phyloP scores from a whole-genome alignment of 495 filamentous ascomycete species.

The Tuber calosporum region DNA sequence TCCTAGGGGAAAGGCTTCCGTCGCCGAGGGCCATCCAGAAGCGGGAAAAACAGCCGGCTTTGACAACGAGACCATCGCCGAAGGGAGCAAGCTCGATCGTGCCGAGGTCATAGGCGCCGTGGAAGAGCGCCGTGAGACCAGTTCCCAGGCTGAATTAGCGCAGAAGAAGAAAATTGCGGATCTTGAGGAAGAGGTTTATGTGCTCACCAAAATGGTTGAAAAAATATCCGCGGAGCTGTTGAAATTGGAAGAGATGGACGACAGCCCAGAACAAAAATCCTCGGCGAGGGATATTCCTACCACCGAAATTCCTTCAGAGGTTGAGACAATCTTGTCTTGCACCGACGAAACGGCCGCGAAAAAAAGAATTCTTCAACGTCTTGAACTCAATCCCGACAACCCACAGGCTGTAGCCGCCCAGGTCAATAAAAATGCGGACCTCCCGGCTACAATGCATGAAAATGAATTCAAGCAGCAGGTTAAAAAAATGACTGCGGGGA shows the following conservation, averaged over 20 bases:
- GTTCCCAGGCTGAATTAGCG: neutral
- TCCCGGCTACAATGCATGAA: neutral
- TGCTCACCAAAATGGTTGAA: neutral
- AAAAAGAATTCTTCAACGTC: neutral
- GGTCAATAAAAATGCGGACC: neutral
- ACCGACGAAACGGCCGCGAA: neutral
- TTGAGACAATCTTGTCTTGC: neutral
- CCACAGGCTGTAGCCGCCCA: neutral
- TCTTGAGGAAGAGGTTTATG: neutral
- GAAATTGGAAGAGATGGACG: neutral
- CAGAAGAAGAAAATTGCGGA: neutral
- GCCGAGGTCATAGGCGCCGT: neutral
- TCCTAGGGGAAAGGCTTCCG: neutral
- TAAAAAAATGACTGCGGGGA: neutral
- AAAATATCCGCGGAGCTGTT: neutral
- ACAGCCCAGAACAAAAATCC: neutral
- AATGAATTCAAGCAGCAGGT: neutral
- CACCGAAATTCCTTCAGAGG: neutral
- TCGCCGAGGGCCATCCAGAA: neutral
- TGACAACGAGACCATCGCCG: neutral
- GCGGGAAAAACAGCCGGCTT: neutral
- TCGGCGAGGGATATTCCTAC: neutral
- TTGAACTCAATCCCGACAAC: neutral
- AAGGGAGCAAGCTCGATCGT: neutral
- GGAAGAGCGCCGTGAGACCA: neutral